A percentile compares a stretch with the other conserved stretches of the same genome.
phyloP scores from a whole-genome alignment of 2,329 filamentous ascomycete species.

The Trichophyton mentagrophytes region DNA sequence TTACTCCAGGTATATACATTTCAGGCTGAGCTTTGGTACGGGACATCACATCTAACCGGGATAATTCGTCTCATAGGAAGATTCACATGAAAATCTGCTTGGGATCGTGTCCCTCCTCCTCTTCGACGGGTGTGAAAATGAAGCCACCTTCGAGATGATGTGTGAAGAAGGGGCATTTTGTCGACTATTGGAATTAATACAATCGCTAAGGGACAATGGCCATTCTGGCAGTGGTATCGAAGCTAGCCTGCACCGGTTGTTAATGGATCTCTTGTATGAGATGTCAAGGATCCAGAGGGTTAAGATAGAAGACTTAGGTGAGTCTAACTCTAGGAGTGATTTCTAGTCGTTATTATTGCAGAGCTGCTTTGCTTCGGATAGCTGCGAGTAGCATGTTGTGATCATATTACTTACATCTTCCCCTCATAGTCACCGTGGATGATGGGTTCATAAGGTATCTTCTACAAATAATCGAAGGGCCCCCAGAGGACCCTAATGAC shows the following conservation, averaged over 20 bases:
- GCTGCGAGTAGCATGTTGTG: background rate
- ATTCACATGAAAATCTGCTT: constrained; percentile 67
- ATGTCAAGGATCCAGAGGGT: constrained; percentile 87
- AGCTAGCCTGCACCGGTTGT: constrained; percentile 58
- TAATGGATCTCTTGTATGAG: constrained; percentile 87
- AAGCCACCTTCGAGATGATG: constrained; percentile 74
- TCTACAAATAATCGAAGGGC: constrained; percentile 74
- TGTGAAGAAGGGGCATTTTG: constrained; percentile 73
- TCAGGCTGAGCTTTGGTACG: constrained; percentile 3
- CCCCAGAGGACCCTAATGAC: constrained; percentile 76
- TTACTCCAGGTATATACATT: constrained; percentile 49
- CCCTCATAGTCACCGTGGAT: constrained; percentile 29
- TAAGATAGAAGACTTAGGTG: constrained; percentile 62
- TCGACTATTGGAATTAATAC: constrained; percentile 69
- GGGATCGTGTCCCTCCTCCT: constrained; percentile 73
- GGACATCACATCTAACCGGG: background rate
- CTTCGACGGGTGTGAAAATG: constrained; percentile 69
- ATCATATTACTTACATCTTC: background rate
- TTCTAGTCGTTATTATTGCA: too few relatives aligned
- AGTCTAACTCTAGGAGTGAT: constrained; percentile 29
- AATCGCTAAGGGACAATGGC: constrained; percentile 44
- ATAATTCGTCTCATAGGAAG: constrained; percentile 49
- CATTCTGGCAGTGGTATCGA: constrained; percentile 32
- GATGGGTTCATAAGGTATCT: constrained; percentile 76
- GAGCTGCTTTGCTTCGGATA: background rate